Evolutionary conservation across 495 filamentous ascomycete genomes (phyloP).

Genomic region (Podospora pseudopauciseta): DNA sequence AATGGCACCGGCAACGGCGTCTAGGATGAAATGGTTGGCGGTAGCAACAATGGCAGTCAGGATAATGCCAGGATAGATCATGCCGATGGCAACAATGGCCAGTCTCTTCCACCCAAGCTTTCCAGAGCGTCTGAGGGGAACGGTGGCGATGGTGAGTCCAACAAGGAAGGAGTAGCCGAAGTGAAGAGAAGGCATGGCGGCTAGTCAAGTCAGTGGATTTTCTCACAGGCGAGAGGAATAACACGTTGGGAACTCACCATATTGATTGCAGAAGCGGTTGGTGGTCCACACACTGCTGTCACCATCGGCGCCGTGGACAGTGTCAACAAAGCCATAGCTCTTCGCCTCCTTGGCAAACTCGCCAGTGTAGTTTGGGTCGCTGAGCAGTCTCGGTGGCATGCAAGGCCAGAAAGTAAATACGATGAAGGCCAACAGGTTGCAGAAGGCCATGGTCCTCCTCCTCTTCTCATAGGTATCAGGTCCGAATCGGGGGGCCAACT

Average conservation of each 20-base stretch:
- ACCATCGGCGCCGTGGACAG: constrained; percentile 62
- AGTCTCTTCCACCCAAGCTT: constrained; percentile 28
- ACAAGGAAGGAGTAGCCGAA: constrained; percentile 78
- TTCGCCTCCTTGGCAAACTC: constrained; percentile 29
- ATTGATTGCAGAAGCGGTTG: constrained; percentile 60
- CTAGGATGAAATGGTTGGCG: constrained; percentile 70
- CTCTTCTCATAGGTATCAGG: constrained; percentile 29
- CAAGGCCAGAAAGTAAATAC: constrained; percentile 76
- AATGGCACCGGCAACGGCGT: constrained; percentile 61
- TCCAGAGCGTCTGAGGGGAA: constrained; percentile 29
- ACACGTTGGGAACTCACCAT: constrained; percentile 21
- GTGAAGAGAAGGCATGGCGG: constrained; percentile 77
- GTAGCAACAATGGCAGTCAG: constrained; percentile 67
- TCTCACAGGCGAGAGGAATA: background rate
- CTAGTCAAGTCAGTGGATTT: constrained; percentile 25
- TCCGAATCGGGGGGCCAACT: constrained; percentile 37
- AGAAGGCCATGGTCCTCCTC: constrained; percentile 66
- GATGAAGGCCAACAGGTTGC: constrained; percentile 73
- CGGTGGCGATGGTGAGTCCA: constrained; percentile 58
- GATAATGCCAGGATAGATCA: constrained; percentile 62
- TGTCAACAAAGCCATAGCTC: constrained; percentile 67
- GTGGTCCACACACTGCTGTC: constrained; percentile 63
- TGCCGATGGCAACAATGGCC: constrained; percentile 48
- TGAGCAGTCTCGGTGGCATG: constrained; percentile 72
- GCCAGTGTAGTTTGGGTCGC: constrained; percentile 42